Evolutionary conservation across 1,284 basidiomycete species (phyloP), one percentile per base, ranked within the genome.

Genomic region (Macrocystidia cucumis): DNA sequence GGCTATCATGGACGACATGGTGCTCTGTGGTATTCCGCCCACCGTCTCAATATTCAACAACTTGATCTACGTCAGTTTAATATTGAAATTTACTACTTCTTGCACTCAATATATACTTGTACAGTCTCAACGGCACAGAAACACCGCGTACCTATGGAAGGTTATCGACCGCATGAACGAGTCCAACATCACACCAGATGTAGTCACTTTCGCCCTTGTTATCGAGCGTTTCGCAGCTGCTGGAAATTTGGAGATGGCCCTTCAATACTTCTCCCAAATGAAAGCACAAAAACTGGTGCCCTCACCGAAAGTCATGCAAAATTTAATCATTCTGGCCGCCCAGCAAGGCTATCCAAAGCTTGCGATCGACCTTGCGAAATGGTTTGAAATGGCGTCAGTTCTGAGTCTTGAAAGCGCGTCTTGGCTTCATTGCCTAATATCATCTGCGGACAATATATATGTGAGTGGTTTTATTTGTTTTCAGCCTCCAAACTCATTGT

Each of bases 1-100:
- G 61, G 85, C 83, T 5, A 69, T 86, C 17, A 62, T 86, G 30
- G 74, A 82, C 19, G 87, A 91, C 45, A 87, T 89, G 71, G 37
- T 65, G 14, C 59, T 69, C 9, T 49, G 73, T 33, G 75, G 71
- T 1, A 48, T 91, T 18, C 43, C 52, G 13, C 84, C 78, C 1
- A 67, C 78, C 40, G 45, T 65, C 2, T 61, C 69, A 36, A 70
- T 75, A 3, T 86, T 80, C 57, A 77, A 84, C 43, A 58, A 68
- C 28, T 62, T 91, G 11, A 57, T 91, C 36, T 54, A 69, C 43
- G 84, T 84, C 52, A 48, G 18, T 5, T 34, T 20, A 58, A 19
- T 36, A 7, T 8, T 8, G 13, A 3, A n/a, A 2, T 38, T 34
- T 5, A 18, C 26, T 16, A 17, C 7, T 21, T n/a, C 20, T 17